These are phyloP conservation scores for Heimioporus sp. DNA, from an alignment of 768 basidiomycete genomes.

Conservation along the genomic window DNA sequence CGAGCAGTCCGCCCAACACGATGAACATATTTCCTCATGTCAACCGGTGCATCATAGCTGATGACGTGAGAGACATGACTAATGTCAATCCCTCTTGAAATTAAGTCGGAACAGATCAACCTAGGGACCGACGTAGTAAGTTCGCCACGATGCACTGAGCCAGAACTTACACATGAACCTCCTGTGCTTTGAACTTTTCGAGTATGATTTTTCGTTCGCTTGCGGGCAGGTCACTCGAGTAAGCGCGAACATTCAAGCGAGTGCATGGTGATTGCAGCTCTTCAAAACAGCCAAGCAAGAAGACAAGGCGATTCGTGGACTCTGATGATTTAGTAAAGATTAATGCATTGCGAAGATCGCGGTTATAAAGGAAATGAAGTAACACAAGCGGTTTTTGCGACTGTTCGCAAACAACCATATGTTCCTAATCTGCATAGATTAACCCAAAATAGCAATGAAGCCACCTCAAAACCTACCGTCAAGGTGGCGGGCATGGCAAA, in stretches of 20 bases:
- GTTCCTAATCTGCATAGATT: slow-evolving; percentile 57
- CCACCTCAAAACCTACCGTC: slow-evolving; percentile 43
- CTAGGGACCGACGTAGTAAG: slow-evolving; percentile 39
- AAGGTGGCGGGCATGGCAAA: slow-evolving; percentile 82
- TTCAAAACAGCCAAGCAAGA: slow-evolving; percentile 81
- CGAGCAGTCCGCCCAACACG: slow-evolving; percentile 95
- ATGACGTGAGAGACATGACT: slow-evolving; percentile 90
- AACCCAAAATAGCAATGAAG: neutral
- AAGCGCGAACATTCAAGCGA: slow-evolving; percentile 57
- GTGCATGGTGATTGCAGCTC: slow-evolving; percentile 33
- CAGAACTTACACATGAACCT: slow-evolving; percentile 74
- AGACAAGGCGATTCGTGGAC: slow-evolving; percentile 79
- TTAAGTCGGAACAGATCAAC: slow-evolving; percentile 93
- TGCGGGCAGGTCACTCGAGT: slow-evolving; percentile 81
- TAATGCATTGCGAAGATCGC: slow-evolving; percentile 63
- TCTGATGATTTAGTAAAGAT: slow-evolving; percentile 98
- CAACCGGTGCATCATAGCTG: slow-evolving; percentile 94
- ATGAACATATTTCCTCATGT: slow-evolving; percentile 98
- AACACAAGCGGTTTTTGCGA: slow-evolving; percentile 85
- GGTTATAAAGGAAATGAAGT: slow-evolving; percentile 76
- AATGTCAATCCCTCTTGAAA: slow-evolving; percentile 95
- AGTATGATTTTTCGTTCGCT: slow-evolving; percentile 75
- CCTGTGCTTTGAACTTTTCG: slow-evolving; percentile 75
- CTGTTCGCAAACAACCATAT: slow-evolving; percentile 78
- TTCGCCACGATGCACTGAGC: neutral